Base-by-base conservation (phyloP, 257 asterid species). In the Linderniella brevidens region DNA sequence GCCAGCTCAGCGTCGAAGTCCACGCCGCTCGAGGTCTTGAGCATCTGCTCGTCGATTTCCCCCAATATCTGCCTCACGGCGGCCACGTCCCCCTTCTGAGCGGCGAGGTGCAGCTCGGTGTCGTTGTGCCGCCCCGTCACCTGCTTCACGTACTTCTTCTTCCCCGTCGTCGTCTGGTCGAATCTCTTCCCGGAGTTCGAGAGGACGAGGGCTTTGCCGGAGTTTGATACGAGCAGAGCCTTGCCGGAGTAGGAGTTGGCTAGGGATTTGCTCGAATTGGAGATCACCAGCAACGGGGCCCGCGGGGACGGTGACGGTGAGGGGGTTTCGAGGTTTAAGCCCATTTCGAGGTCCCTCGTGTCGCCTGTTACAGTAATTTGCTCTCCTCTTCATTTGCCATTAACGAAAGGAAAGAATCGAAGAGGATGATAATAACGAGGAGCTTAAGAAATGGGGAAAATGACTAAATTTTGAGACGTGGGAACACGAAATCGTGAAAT, bases 101-200 rank as follows among this genome's bases (percentile, higher is more conserved):
- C 85, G 4, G 80, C 85, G 59, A 76, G 61, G 61, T 76, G 85
- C 49, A 76, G 69, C 74, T 76, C 80, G 0, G 85, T 76, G 49
- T 76, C 85, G 35, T 72, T 76, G 65, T 60, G 77, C 25, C 80
- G 68, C 8, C 85, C 85, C 0, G 85, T 76, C 49, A 76, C 85
- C 54, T 76, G 77, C 49, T 76, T 76, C 11, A 76, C 75, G 8
- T 76, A 76, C 36, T 76, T 73, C 63, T 69, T 73, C 38, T 61
- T 66, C 18, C 75, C 65, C 12, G 67, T 66, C 18, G 72, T 62
- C 12, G 67, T 55, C 45, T 73, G 76, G 60, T 69, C 80, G 5
- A 73, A 68, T 19, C 77, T 46, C 59, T 73, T 76, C 15, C 80
- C 43, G 3, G 43, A 39, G 9, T 39, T 39, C 43, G 43, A 39